Evolutionary conservation across 768 basidiomycete genomes (phyloP).

Genomic region (Tulasnella sp.): DNA sequence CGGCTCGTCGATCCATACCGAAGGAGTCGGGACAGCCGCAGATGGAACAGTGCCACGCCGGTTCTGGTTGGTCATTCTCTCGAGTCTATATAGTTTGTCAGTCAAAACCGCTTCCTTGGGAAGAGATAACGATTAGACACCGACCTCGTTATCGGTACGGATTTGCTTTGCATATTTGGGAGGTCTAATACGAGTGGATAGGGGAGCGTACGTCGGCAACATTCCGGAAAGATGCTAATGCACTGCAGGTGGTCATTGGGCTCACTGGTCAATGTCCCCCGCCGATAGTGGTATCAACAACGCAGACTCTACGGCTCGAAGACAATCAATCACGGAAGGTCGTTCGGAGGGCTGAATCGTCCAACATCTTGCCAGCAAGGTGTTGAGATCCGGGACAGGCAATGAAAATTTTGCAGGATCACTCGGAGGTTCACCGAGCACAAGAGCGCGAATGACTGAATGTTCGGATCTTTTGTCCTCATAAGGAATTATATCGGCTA

Average conservation of each 20-base stretch:
- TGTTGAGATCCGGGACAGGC: background rate
- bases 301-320: background rate
- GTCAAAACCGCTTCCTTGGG: background rate
- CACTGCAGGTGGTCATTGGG: slow-evolving; percentile 5
- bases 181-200: background rate
- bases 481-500: background rate
- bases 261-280: background rate
- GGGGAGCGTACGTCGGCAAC: slow-evolving; percentile 19
- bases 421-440: background rate
- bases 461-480: background rate
- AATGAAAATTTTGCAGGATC: background rate
- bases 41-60: slow-evolving; percentile 93
- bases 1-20: slow-evolving; percentile 80
- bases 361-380: background rate
- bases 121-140: background rate
- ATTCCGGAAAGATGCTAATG: slow-evolving; percentile 17
- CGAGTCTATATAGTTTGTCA: slow-evolving; percentile 39
- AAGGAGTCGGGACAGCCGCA: slow-evolving; percentile 88
- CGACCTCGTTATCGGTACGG: slow-evolving; percentile 13
- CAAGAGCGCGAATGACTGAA: background rate
- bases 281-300: background rate
- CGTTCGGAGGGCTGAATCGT: background rate
- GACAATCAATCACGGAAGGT: background rate
- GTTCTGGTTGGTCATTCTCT: slow-evolving; percentile 75
- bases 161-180: background rate